Conservation (phyloP, 768 basidiomycete species). For the Myochromella boudieri region DNA sequence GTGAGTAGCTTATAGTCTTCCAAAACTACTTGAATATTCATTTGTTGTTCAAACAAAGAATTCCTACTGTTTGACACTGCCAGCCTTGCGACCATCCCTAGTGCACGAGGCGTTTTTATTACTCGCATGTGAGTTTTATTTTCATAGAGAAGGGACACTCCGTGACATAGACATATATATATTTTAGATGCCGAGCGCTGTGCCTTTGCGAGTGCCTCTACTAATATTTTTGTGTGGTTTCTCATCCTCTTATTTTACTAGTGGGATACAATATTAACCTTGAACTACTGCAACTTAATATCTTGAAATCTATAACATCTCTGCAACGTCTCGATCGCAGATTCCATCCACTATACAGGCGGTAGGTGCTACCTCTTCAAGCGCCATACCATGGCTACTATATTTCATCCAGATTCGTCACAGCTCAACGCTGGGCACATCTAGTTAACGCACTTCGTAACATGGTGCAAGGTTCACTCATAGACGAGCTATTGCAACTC, state of each 20-base stretch:
- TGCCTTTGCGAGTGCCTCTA: constrained; percentile 37
- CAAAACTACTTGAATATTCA: background rate
- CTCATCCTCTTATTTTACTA: constrained; percentile 5
- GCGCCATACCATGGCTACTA: background rate
- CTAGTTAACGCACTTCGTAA: constrained; percentile 21
- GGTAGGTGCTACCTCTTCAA: constrained; percentile 7
- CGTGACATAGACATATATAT: constrained; percentile 1
- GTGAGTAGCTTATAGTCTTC: constrained; percentile 21
- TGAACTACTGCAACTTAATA: constrained; percentile 9
- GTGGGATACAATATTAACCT: constrained; percentile 29
- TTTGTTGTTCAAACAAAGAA: constrained; percentile 14
- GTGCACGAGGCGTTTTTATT: constrained; percentile 37
- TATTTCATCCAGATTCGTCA: constrained; percentile 17
- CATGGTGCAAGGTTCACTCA: constrained; percentile 11
- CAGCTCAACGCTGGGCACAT: constrained; percentile 25
- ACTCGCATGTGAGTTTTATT: constrained; percentile 44
- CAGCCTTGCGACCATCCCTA: constrained; percentile 17
- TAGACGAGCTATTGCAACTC: constrained; percentile 28
- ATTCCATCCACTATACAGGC: constrained; percentile 13
- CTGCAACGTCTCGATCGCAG: constrained; percentile 13
- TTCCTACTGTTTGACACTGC: constrained; percentile 28
- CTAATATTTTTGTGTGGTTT: background rate
- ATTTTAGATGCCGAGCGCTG: constrained; percentile 47
- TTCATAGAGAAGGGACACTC: background rate
- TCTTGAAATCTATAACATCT: constrained; percentile 19